phyloP scores from a whole-genome alignment of 1,139 yeast genomes.

The Lodderomyces margitis region DNA sequence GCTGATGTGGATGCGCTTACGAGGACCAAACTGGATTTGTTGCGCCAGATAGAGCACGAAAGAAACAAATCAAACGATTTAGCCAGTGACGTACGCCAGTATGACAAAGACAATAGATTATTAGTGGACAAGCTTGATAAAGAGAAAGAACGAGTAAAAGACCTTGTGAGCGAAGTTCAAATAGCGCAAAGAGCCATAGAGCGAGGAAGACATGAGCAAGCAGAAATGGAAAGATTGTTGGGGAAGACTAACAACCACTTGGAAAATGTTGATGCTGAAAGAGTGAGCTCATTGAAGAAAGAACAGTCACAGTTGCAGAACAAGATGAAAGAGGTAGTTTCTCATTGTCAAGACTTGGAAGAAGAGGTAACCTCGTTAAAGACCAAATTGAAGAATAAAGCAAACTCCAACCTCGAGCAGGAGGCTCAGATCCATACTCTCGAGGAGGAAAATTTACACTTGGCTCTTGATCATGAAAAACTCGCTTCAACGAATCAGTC shows the following conservation, averaged over 20 bases:
- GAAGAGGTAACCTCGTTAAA: conserved; percentile 1
- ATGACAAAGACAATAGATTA: conserved; percentile 3
- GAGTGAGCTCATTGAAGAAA: neutral
- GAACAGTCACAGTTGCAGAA: conserved; percentile 4
- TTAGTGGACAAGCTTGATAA: conserved; percentile 1
- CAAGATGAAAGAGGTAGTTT: neutral
- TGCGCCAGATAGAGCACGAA: neutral
- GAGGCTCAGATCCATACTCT: neutral
- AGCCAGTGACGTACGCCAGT: neutral
- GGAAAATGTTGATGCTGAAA: too few species aligned
- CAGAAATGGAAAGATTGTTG: conserved; percentile 6
- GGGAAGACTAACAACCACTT: too few species aligned
- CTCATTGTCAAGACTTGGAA: conserved; percentile 1
- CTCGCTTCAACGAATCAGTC: neutral
- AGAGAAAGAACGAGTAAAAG: neutral
- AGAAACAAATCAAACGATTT: neutral
- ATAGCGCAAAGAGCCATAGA: conserved; percentile 1
- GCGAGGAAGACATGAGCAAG: conserved; percentile 1
- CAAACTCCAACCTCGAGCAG: conserved; percentile 3
- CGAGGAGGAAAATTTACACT: conserved; percentile 3
- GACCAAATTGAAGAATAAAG: conserved; percentile 6
- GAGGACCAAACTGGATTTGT: neutral
- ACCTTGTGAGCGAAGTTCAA: conserved; percentile 8
- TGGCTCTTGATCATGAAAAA: neutral
- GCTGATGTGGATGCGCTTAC: neutral